Percentiles rank a stretch among this genome's conserved stretches.
These are phyloP conservation scores for Lithohypha guttulata DNA, from an alignment of 2,329 filamentous ascomycete genomes.

Conservation along the genomic window DNA sequence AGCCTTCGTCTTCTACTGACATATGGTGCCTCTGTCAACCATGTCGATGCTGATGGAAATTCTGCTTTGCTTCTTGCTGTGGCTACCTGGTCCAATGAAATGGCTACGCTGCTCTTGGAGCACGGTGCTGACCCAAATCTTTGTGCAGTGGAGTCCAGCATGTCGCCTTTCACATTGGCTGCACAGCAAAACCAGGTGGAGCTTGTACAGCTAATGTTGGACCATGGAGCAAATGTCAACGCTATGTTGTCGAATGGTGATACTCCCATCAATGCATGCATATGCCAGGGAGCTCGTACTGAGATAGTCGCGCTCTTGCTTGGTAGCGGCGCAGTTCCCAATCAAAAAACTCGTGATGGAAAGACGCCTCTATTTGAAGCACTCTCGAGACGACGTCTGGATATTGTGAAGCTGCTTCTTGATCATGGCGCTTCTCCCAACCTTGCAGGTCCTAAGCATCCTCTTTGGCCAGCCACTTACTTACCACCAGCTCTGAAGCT, in stretches of 20 bases:
- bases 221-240: conserved; percentile 51
- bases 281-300: conserved; percentile 47
- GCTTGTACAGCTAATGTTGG: conserved; percentile 49
- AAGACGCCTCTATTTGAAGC: conserved; percentile 54
- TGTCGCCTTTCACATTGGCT: conserved; percentile 45
- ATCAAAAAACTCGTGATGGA: conserved; percentile 50
- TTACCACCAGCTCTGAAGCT: conserved; percentile 48
- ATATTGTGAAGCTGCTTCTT: conserved; percentile 44
- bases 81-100: conserved; percentile 45
- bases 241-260: conserved; percentile 46
- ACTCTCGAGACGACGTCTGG: conserved; percentile 45
- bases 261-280: conserved; percentile 50
- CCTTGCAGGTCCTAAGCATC: conserved; percentile 57
- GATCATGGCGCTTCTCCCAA: conserved; percentile 56
- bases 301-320: conserved; percentile 50
- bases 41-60: conserved; percentile 37
- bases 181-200: conserved; percentile 43
- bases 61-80: conserved; percentile 44
- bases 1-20: conserved; percentile 45
- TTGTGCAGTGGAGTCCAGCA: conserved; percentile 38
- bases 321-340: conserved; percentile 47
- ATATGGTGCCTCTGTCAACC: conserved; percentile 48
- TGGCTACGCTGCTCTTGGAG: conserved; percentile 50
- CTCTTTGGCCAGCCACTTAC: conserved; percentile 55
- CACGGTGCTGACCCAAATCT: conserved; percentile 54